Base-by-base conservation (phyloP, 2,329 filamentous ascomycete genomes). In the Chaetoscypha palmicola region DNA sequence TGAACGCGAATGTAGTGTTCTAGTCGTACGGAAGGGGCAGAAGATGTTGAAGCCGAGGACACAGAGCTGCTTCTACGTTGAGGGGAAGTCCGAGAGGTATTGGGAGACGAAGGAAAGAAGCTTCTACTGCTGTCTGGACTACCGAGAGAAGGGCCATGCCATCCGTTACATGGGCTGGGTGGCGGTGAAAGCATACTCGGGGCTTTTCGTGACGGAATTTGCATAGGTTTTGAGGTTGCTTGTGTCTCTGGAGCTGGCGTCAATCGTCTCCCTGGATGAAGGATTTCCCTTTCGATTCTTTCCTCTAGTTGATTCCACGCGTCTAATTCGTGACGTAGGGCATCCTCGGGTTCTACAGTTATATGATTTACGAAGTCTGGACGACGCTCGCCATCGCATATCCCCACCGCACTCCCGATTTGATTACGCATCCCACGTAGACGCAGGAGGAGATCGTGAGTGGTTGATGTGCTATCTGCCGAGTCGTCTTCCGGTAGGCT, bases 271-370 rank as follows among this genome's bases (percentile, higher is more conserved):
- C 36, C 38, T 10, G 50, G 53, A 43, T 53, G 54, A 19, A 54
- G 23, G 9, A 50, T 54, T 40, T 55, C 50, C 26, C 48, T 35
- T 40, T 55, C 50, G 23, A 55, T 54, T n/a, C 50, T 45, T 24
- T 48, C 46, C 38, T 48, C 51, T 9, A 56, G 19, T 39, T 40
- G 16, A 19, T 55, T 47, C 54, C 54, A 56, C 14, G 46, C 50
- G n/a, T 47, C 49, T 4, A 55, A 45, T 33, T 56, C 54, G n/a
- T 48, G 17, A 24, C 41, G 14, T 14, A 56, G 37, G 12, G 47
- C 49, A 37, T 11, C 46, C 20, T 47, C 36, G 14, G 50, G 49
- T 20, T 52, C 51, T 2, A 24, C 31, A 1, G 10, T 16, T 4
- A 41, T 12, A 22, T 42, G 16, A 11, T 33, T 34, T 12, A 19